Conservation (phyloP, 176 grass and related monocot species). For the Musa acuminata region DNA sequence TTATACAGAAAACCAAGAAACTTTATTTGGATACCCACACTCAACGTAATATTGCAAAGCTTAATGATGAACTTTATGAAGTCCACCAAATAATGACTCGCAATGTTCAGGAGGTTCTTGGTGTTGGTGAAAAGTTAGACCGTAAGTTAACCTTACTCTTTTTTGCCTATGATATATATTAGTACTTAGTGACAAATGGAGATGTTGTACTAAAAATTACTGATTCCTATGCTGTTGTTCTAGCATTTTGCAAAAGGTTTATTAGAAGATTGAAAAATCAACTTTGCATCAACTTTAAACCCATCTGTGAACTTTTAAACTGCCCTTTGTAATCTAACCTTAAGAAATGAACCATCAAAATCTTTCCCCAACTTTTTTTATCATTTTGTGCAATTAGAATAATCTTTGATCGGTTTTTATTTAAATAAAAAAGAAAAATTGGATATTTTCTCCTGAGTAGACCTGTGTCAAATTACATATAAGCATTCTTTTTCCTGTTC, state of each 20-base stretch:
- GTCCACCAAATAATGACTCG: slow-evolving; percentile 96
- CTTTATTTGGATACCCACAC: slow-evolving; percentile 89
- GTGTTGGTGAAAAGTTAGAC: slow-evolving; percentile 90
- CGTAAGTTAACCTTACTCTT: slow-evolving; percentile 37
- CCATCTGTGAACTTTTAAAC: not conserved
- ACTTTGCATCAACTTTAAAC: not conserved
- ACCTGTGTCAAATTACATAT: too few relatives aligned
- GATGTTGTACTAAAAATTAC: not conserved
- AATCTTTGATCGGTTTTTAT: too few relatives aligned
- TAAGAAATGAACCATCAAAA: not conserved
- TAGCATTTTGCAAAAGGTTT: not conserved
- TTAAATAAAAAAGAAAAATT: too few relatives aligned
- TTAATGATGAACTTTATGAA: slow-evolving; percentile 93
- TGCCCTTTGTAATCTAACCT: not conserved
- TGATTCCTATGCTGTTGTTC: not conserved
- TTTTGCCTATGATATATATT: slow-evolving; percentile 17
- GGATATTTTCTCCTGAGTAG: not conserved
- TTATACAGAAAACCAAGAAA: slow-evolving; percentile 95
- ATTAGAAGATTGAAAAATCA: not conserved
- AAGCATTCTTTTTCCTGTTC: too few relatives aligned
- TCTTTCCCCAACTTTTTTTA: not conserved
- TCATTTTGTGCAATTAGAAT: not conserved
- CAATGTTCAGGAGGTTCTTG: slow-evolving; percentile 96
- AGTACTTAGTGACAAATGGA: not conserved
- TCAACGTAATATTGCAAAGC: slow-evolving; percentile 79